Conservation (phyloP, 345 rosid species). For the Firmiana major region DNA sequence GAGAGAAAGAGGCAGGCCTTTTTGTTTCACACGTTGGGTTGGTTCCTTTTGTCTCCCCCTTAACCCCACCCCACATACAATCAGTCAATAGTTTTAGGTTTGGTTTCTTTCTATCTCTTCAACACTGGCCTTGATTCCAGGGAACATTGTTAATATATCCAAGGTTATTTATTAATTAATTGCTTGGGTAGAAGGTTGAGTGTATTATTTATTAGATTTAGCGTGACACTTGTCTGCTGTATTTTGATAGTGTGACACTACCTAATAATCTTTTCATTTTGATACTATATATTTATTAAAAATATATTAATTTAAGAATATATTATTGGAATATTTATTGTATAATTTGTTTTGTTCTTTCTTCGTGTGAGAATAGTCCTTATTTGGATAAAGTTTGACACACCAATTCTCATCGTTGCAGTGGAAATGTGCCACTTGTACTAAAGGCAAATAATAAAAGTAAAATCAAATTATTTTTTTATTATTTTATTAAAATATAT, state of each 20-base stretch:
- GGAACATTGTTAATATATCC: background rate
- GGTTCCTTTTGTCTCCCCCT: conserved; percentile 20
- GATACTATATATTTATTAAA: too few relatives aligned
- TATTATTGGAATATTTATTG: too few relatives aligned
- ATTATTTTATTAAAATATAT: too few relatives aligned
- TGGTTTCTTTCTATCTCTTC: background rate
- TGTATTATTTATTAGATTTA: background rate
- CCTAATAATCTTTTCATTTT: too few relatives aligned
- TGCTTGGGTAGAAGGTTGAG: background rate
- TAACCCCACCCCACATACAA: background rate
- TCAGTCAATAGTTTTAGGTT: background rate
- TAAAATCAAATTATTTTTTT: too few relatives aligned
- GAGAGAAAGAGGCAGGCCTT: conserved; percentile 9
- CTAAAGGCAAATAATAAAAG: too few relatives aligned
- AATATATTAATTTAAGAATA: too few relatives aligned
- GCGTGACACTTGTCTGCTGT: background rate
- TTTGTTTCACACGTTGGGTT: conserved; percentile 35
- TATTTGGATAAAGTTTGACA: too few relatives aligned
- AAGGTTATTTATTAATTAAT: background rate
- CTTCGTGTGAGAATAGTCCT: background rate
- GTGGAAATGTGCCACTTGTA: too few relatives aligned
- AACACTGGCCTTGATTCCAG: background rate
- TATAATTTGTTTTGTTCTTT: too few relatives aligned
- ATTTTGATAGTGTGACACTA: background rate
- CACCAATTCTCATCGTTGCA: too few relatives aligned